phyloP scores from a whole-genome alignment of 305 asterid genomes.

The Solanum aculeatissimum region DNA sequence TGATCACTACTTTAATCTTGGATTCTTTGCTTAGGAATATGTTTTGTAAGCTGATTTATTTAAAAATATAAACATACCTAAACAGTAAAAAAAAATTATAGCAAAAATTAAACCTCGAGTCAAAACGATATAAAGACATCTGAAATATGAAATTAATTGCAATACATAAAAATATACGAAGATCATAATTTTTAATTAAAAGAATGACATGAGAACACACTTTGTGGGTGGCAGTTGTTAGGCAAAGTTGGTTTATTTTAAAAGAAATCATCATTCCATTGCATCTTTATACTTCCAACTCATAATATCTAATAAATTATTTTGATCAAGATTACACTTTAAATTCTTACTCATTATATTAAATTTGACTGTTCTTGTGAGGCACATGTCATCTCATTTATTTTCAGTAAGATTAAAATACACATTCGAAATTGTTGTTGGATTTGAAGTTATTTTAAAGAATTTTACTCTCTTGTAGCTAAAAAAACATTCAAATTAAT shows the following conservation, averaged over 20 bases:
- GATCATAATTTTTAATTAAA: background rate
- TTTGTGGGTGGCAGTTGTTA: constrained; percentile 11
- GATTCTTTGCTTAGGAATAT: background rate
- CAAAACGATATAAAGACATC: background rate
- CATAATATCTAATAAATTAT: constrained; percentile 6
- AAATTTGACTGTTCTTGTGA: background rate
- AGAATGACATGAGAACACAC: background rate
- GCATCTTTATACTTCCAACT: constrained; percentile 18
- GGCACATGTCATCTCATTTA: background rate
- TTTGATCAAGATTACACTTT: constrained; percentile 11
- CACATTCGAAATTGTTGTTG: too few relatives aligned
- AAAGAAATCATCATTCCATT: constrained; percentile 13
- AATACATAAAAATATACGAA: accelerated
- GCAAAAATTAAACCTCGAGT: background rate
- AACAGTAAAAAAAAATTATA: background rate
- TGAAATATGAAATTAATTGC: background rate
- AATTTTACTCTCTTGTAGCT: background rate
- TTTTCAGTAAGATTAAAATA: background rate
- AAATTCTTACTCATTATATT: background rate
- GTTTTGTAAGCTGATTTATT: background rate
- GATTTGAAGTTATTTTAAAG: background rate
- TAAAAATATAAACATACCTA: too few relatives aligned
- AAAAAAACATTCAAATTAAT: background rate
- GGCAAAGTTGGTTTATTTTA: constrained; percentile 15
- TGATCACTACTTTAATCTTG: background rate